phyloP scores from a whole-genome alignment of 805 yeast species.

The Jamesozyma lodderae region DNA sequence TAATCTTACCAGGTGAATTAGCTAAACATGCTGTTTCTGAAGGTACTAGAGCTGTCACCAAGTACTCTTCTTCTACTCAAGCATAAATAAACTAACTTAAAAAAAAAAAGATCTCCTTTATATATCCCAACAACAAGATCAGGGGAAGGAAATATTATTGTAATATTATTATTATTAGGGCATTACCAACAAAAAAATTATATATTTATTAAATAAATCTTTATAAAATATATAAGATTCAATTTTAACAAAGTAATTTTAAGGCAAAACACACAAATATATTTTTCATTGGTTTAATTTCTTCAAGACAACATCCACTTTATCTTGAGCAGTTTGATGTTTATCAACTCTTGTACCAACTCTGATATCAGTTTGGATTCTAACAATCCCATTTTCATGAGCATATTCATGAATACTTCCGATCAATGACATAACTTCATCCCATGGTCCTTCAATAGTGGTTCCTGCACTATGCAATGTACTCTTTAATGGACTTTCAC shows the following conservation, averaged over 20 bases:
- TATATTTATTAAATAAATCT: no score
- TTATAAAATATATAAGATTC: neutral
- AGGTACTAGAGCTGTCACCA: conserved; percentile 97
- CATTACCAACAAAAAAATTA: conserved; percentile 1
- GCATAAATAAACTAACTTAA: conserved; percentile 14
- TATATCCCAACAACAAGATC: neutral
- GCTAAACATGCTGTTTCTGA: conserved; percentile 98
- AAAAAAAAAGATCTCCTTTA: neutral
- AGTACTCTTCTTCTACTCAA: conserved; percentile 66
- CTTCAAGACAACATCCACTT: conserved; percentile 53
- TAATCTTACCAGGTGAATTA: conserved; percentile 96
- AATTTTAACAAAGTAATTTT: neutral
- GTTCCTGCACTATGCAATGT: conserved; percentile 89
- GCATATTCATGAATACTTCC: conserved; percentile 69
- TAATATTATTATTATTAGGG: conserved; percentile 4
- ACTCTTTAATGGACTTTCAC: conserved; percentile 52
- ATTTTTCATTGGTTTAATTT: conserved; percentile 26
- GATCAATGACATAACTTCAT: conserved; percentile 68
- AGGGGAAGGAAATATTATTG: neutral
- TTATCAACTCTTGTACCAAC: conserved; percentile 81
- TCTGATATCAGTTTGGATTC: conserved; percentile 81
- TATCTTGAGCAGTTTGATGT: conserved; percentile 61
- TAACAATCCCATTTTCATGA: conserved; percentile 61
- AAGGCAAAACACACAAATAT: neutral
- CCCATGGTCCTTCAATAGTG: conserved; percentile 88